These are phyloP conservation scores for Bryoglossum gracile DNA, from an alignment of 495 filamentous ascomycete genomes.

Conservation along the genomic window DNA sequence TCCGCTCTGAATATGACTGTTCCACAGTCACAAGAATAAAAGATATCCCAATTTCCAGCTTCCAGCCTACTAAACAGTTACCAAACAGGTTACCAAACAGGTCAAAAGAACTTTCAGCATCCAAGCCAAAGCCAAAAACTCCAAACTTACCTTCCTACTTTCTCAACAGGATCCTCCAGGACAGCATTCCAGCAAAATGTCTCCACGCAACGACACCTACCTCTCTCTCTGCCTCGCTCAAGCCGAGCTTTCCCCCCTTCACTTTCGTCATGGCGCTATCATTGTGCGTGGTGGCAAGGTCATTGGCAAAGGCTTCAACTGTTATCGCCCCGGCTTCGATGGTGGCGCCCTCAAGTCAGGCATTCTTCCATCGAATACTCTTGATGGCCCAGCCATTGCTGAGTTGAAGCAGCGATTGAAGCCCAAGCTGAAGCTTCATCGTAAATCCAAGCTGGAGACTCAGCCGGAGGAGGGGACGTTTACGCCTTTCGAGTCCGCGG, in stretches of 20 bases:
- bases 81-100: no score
- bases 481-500: slow-evolving; percentile 15
- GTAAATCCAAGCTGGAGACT: slow-evolving; percentile 31
- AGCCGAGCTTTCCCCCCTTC: slow-evolving; percentile 41
- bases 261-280: slow-evolving; percentile 43
- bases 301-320: slow-evolving; percentile 43
- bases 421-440: slow-evolving; percentile 19
- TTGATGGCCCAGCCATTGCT: slow-evolving; percentile 25
- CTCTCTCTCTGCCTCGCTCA: slow-evolving; percentile 45
- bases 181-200: no score
- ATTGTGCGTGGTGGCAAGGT: slow-evolving; percentile 46
- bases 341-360: slow-evolving; percentile 44
- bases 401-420: slow-evolving; percentile 28
- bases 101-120: no score
- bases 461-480: slow-evolving; percentile 13
- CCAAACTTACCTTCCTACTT: no score
- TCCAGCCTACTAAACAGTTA: no score
- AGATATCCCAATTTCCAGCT: no score
- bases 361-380: slow-evolving; percentile 23
- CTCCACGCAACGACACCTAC: slow-evolving; percentile 30
- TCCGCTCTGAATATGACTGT: no score
- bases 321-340: slow-evolving; percentile 39
- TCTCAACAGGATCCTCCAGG: no score
- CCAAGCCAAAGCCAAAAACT: no score
- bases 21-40: no score